phyloP scores from a whole-genome alignment of 2,329 filamentous ascomycete genomes.

The Phoma herbarum region DNA sequence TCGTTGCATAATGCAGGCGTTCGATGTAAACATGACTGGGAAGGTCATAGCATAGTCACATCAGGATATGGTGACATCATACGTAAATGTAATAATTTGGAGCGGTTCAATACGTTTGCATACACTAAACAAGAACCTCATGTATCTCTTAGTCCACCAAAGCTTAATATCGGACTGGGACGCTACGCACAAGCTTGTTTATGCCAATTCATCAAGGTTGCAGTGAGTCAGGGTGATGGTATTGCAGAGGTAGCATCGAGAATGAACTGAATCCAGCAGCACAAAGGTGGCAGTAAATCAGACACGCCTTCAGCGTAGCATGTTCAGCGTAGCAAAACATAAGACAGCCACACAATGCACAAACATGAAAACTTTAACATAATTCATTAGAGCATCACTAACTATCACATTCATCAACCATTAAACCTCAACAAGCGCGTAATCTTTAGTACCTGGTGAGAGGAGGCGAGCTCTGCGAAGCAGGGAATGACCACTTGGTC shows the following conservation, averaged over 20 bases:
- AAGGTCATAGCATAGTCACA: neutral
- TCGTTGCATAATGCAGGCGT: constrained; percentile 15
- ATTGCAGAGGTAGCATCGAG: too few relatives aligned
- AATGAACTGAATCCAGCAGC: too few relatives aligned
- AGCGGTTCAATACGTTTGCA: neutral
- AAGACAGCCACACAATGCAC: too few relatives aligned
- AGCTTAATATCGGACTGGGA: too few relatives aligned
- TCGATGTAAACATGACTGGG: neutral
- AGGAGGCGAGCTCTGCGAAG: constrained; percentile 59
- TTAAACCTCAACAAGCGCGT: neutral
- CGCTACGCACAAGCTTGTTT: too few relatives aligned
- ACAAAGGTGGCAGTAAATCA: too few relatives aligned
- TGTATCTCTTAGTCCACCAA: too few relatives aligned
- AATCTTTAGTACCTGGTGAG: constrained; percentile 56
- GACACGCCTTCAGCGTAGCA: too few relatives aligned
- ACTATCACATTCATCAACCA: constrained; percentile 2
- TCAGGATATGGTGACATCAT: neutral
- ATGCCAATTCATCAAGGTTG: too few relatives aligned
- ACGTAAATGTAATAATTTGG: constrained; percentile 12
- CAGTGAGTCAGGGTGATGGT: too few relatives aligned
- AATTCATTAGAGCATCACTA: constrained; percentile 8
- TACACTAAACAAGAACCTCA: neutral
- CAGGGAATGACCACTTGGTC: constrained; percentile 65
- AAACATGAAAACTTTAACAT: neutral
- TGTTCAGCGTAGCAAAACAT: too few relatives aligned